Conservation (phyloP, 139 green algal species). For the Eudorina sp. region DNA sequence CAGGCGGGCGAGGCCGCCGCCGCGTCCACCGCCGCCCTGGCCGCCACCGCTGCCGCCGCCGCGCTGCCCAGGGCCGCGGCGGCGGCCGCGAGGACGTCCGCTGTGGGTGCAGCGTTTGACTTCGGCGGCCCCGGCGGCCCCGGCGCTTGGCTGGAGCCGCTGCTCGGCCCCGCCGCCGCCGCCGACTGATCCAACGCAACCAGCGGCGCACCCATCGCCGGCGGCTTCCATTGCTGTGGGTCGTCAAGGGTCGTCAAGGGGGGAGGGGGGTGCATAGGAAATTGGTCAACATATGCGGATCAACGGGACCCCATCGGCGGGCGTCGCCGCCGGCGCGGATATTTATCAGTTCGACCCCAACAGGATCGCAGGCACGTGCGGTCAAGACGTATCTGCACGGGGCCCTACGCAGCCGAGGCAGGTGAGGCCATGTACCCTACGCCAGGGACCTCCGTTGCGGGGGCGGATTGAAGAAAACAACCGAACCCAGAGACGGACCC, state of each 20-base stretch:
- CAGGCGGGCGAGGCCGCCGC: not conserved
- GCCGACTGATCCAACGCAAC: too few relatives aligned
- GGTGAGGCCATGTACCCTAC: too few relatives aligned
- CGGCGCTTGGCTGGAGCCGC: not conserved
- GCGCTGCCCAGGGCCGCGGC: not conserved
- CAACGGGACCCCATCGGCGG: too few relatives aligned
- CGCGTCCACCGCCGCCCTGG: not conserved
- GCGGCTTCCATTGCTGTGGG: constrained; percentile 26
- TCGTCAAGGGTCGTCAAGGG: not conserved
- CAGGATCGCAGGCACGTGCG: too few relatives aligned
- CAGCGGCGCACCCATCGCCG: not conserved
- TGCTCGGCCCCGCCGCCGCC: not conserved
- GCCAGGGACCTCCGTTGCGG: too few relatives aligned
- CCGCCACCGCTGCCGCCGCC: not conserved
- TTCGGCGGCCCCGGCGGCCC: not conserved
- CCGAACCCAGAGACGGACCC: too few relatives aligned
- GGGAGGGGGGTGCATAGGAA: not conserved
- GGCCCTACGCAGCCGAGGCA: too few relatives aligned
- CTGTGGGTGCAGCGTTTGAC: not conserved
- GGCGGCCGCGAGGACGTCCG: not conserved
- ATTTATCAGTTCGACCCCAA: too few relatives aligned
- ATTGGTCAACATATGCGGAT: not conserved
- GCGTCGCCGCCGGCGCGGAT: too few relatives aligned
- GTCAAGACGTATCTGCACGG: too few relatives aligned
- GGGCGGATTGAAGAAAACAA: too few relatives aligned